Conservation (phyloP, 148 eudicot genomes). For the Chenopodium quinoa region DNA sequence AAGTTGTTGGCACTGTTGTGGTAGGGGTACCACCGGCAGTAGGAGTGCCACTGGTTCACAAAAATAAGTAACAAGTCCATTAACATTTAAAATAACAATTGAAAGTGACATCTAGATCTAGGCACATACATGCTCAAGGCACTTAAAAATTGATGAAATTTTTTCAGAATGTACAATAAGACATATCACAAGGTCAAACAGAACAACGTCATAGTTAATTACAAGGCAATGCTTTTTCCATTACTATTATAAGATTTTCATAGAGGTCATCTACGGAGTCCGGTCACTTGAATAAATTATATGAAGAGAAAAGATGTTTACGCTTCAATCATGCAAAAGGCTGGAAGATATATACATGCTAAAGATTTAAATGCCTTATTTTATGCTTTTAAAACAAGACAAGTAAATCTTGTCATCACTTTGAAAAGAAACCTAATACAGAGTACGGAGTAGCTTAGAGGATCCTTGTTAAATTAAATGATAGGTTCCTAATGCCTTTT, state of each 20-base stretch:
- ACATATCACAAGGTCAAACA: too few species aligned
- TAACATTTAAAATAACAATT: neutral
- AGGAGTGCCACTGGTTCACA: slow-evolving; percentile 20
- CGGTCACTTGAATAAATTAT: neutral
- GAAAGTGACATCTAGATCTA: neutral
- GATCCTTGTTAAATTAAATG: neutral
- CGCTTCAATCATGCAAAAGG: slow-evolving; percentile 1
- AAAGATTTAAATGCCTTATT: neutral
- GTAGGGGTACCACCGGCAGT: slow-evolving; percentile 17
- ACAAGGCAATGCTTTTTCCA: neutral
- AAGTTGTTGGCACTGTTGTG: slow-evolving; percentile 28
- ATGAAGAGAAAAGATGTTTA: neutral
- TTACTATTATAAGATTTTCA: neutral
- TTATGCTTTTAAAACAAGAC: neutral
- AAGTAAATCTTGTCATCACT: neutral
- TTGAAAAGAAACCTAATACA: neutral
- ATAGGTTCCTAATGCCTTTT: neutral
- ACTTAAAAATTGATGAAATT: neutral
- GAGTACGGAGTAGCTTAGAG: neutral
- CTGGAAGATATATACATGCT: neutral
- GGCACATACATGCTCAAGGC: neutral
- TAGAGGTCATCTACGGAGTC: neutral
- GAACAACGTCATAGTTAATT: neutral
- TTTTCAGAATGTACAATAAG: too few species aligned
- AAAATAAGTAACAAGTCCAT: neutral